These are phyloP conservation scores for Pseudopyrenochaeta lycopersici DNA, from an alignment of 2,329 filamentous ascomycete genomes.

Conservation along the genomic window DNA sequence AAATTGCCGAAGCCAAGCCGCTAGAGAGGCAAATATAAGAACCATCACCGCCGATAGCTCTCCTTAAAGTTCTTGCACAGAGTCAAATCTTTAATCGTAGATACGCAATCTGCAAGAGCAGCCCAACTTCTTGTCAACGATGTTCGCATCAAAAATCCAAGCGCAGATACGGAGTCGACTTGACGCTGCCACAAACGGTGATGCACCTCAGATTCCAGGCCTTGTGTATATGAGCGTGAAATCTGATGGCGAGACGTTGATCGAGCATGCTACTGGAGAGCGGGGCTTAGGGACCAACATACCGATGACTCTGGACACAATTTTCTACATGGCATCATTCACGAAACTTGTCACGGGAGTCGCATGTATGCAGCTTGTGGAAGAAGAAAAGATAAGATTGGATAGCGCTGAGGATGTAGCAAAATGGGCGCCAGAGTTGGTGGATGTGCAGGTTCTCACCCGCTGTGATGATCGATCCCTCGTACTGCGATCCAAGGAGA, in stretches of 20 bases:
- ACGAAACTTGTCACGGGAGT: conserved; percentile 1
- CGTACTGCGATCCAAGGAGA: conserved; percentile 1
- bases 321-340: conserved; percentile 3
- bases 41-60: too few species aligned
- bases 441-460: neutral
- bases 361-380: conserved; percentile 1
- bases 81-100: too few species aligned
- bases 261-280: neutral
- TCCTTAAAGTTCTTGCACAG: too few species aligned
- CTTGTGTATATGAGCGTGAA: neutral
- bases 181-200: too few species aligned
- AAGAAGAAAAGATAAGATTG: neutral
- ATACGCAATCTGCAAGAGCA: too few species aligned
- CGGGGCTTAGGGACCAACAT: neutral
- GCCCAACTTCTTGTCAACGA: too few species aligned
- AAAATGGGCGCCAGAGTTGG: neutral
- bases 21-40: too few species aligned
- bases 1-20: too few species aligned
- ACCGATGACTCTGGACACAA: conserved; percentile 2
- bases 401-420: conserved; percentile 1
- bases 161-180: too few species aligned
- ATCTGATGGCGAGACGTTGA: conserved; percentile 3
- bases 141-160: too few species aligned
- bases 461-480: conserved; percentile 1
- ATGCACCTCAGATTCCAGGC: too few species aligned